These are phyloP conservation scores for Penicillium crustosum DNA, from an alignment of 2,329 filamentous ascomycete genomes.

Conservation along the genomic window DNA sequence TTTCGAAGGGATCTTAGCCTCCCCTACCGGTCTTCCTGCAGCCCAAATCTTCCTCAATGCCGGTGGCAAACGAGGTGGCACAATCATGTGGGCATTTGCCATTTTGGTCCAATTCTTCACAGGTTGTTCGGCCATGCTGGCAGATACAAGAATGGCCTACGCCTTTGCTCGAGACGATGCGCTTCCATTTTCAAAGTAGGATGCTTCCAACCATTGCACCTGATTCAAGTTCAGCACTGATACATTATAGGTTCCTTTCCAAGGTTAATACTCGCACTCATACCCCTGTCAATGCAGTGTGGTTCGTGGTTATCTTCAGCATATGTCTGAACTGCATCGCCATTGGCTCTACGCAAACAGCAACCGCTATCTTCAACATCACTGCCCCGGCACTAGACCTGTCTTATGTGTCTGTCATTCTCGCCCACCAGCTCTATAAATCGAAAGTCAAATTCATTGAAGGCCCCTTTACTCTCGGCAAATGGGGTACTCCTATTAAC, in stretches of 20 bases:
- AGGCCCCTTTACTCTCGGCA: slow-evolving; percentile 59
- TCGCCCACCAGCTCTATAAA: slow-evolving; percentile 57
- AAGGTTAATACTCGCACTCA: slow-evolving; percentile 55
- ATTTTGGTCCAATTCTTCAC: slow-evolving; percentile 67
- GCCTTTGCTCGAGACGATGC: slow-evolving; percentile 61
- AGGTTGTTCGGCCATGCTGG: slow-evolving; percentile 63
- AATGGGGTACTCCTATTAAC: slow-evolving; percentile 57
- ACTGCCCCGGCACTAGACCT: slow-evolving; percentile 54
- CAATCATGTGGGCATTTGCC: slow-evolving; percentile 61
- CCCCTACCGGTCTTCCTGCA: slow-evolving; percentile 61
- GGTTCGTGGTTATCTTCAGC: slow-evolving; percentile 62
- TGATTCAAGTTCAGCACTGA: background rate
- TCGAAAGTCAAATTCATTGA: slow-evolving; percentile 54
- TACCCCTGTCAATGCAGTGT: slow-evolving; percentile 63
- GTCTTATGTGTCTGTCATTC: slow-evolving; percentile 61
- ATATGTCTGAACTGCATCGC: slow-evolving; percentile 51
- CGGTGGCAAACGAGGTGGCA: slow-evolving; percentile 57
- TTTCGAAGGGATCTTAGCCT: slow-evolving; percentile 55
- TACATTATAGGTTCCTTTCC: slow-evolving; percentile 48
- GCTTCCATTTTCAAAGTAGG: slow-evolving; percentile 59
- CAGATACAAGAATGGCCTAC: slow-evolving; percentile 63
- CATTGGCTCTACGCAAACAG: slow-evolving; percentile 46
- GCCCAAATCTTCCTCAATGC: slow-evolving; percentile 62
- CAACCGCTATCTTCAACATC: slow-evolving; percentile 53
- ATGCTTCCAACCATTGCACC: background rate